These are phyloP conservation scores for Nissolia schottii DNA, from an alignment of 306 rosid species.

Conservation along the genomic window DNA sequence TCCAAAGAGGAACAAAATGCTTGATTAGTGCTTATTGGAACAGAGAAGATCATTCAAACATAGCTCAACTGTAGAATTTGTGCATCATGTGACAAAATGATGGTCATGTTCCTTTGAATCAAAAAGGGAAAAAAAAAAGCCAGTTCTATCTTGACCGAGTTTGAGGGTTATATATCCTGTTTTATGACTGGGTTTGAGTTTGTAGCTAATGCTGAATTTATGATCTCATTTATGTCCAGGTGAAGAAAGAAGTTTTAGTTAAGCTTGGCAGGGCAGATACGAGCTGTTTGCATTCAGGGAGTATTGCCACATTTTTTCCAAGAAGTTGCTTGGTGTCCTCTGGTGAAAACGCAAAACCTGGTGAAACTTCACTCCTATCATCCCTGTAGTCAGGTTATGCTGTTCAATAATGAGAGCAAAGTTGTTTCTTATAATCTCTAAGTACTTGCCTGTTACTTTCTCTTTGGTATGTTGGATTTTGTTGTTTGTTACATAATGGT, in stretches of 20 bases:
- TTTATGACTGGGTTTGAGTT: neutral
- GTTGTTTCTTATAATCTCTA: slow-evolving; percentile 21
- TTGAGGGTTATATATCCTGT: neutral
- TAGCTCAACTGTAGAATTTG: neutral
- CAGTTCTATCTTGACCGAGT: neutral
- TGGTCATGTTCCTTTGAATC: neutral
- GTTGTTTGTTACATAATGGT: neutral
- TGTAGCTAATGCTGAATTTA: slow-evolving; percentile 5
- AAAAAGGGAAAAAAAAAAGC: neutral
- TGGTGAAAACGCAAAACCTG: slow-evolving; percentile 38
- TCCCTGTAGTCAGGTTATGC: slow-evolving; percentile 37
- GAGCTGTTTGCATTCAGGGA: slow-evolving; percentile 38
- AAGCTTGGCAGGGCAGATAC: slow-evolving; percentile 69
- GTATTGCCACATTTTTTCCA: slow-evolving; percentile 68
- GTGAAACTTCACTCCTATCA: slow-evolving; percentile 46
- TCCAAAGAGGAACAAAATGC: neutral
- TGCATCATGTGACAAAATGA: neutral
- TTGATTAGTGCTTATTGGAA: neutral
- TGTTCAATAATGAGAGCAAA: slow-evolving; percentile 24
- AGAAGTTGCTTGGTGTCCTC: slow-evolving; percentile 80
- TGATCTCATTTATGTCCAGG: slow-evolving; percentile 45
- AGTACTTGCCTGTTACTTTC: neutral
- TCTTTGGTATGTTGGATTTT: neutral
- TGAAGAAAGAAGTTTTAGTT: slow-evolving; percentile 70
- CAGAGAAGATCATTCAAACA: neutral